Percentiles rank a stretch among this genome's conserved stretches.
Evolutionary conservation across 129 eudicot species (phyloP).

Genomic region (Calendula officinalis): DNA sequence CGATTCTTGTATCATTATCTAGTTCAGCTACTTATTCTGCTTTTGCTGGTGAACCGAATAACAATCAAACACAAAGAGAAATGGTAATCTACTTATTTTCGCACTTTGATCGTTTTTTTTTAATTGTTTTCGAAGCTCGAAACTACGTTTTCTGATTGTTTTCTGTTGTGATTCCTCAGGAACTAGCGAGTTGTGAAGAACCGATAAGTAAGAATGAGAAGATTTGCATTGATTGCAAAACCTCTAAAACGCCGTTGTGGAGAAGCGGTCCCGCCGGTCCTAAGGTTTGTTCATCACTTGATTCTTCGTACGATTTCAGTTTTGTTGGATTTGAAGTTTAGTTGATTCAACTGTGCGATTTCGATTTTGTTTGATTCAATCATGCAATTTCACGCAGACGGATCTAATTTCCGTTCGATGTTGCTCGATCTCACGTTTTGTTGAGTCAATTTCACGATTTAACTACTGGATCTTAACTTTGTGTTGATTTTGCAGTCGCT

Average conservation of each 20-base stretch:
- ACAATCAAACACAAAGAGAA: background rate
- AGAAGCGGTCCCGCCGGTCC: slow-evolving; percentile 76
- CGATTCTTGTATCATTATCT: background rate
- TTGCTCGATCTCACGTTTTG: background rate
- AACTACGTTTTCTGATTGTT: background rate
- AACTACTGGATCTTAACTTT: background rate
- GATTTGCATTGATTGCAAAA: slow-evolving; percentile 58
- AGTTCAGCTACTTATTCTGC: background rate
- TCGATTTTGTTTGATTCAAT: background rate
- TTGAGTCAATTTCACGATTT: background rate
- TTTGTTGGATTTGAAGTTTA: too few species aligned
- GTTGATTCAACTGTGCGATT: background rate
- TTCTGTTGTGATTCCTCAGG: slow-evolving; percentile 14
- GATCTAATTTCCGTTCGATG: background rate
- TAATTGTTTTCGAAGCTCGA: background rate
- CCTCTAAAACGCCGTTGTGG: slow-evolving; percentile 73
- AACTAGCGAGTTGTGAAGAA: slow-evolving; percentile 7
- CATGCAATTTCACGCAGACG: background rate
- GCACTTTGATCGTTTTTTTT: background rate
- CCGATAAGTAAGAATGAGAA: slow-evolving; percentile 20
- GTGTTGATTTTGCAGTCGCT: slow-evolving; percentile 47
- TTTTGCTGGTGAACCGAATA: background rate
- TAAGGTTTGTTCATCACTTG: slow-evolving; percentile 33
- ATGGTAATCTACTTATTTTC: background rate
- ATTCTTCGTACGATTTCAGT: background rate